These are phyloP conservation scores for Rhipidocladum racemiflorum DNA, from an alignment of 176 grass and related monocot species.

Conservation along the genomic window DNA sequence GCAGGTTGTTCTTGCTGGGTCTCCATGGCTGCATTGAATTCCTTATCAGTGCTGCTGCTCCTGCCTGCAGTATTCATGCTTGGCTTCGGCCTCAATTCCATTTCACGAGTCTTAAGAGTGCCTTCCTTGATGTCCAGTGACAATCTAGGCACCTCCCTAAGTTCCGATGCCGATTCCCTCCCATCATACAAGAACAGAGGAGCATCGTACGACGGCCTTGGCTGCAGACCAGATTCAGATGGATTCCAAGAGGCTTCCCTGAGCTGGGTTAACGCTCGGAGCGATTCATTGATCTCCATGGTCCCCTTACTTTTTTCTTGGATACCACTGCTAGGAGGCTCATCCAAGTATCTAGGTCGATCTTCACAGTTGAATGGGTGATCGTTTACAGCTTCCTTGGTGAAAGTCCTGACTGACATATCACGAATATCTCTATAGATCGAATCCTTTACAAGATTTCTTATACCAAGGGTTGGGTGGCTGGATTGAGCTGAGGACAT, in stretches of 20 bases:
- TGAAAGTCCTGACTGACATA: constrained; percentile 56
- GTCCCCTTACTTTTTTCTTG: constrained; percentile 48
- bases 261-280: constrained; percentile 55
- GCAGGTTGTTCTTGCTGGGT: constrained; percentile 44
- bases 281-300: constrained; percentile 59
- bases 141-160: constrained; percentile 59
- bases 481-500: constrained; percentile 29
- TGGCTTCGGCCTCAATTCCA: constrained; percentile 42
- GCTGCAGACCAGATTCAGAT: constrained; percentile 51
- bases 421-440: constrained; percentile 65
- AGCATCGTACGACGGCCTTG: constrained; percentile 62
- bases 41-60: constrained; percentile 23
- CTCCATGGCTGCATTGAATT: constrained; percentile 17
- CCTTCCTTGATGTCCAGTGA: constrained; percentile 77
- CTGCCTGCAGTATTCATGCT: constrained; percentile 43
- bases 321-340: constrained; percentile 11
- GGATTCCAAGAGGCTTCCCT: constrained; percentile 60
- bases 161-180: constrained; percentile 41
- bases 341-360: constrained; percentile 40
- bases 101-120: constrained; percentile 44
- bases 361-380: constrained; percentile 39
- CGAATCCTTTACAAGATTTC: constrained; percentile 82
- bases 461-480: constrained; percentile 48
- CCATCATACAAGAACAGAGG: constrained; percentile 74
- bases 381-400: constrained; percentile 46